Conservation (phyloP, 164 flowering plant genomes). For the Vitis riparia region DNA sequence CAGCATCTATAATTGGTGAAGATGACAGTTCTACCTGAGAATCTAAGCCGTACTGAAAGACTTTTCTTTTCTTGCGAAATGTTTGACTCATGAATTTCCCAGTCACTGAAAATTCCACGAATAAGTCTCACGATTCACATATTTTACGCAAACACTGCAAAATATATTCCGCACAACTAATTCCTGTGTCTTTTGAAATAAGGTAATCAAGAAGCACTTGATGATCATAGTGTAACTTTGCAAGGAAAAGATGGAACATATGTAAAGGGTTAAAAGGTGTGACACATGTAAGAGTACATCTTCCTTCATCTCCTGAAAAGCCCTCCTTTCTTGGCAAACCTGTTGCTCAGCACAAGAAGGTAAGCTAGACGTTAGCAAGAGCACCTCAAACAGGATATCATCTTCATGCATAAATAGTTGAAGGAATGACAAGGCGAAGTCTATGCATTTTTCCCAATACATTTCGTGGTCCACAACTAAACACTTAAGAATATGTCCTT, state of each 20-base stretch:
- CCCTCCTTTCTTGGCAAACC: slow-evolving; percentile 12
- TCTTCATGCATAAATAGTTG: slow-evolving; percentile 78
- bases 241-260: slow-evolving; percentile 76
- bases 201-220: slow-evolving; percentile 93
- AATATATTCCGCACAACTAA: slow-evolving; percentile 70
- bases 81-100: slow-evolving; percentile 16
- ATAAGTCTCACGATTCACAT: slow-evolving; percentile 51
- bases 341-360: slow-evolving; percentile 28
- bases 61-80: slow-evolving; percentile 51
- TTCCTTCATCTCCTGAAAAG: slow-evolving; percentile 29
- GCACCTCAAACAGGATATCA: slow-evolving; percentile 79
- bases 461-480: slow-evolving; percentile 20
- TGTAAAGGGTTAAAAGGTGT: slow-evolving; percentile 59
- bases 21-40: slow-evolving; percentile 14
- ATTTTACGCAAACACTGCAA: slow-evolving; percentile 74
- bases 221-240: slow-evolving; percentile 89
- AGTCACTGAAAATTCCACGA: slow-evolving; percentile 42
- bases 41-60: slow-evolving; percentile 15
- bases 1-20: slow-evolving; percentile 8
- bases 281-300: slow-evolving; percentile 44
- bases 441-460: slow-evolving; percentile 37
- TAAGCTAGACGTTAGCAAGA: slow-evolving; percentile 52
- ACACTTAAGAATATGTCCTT: slow-evolving; percentile 43
- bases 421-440: slow-evolving; percentile 61
- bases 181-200: slow-evolving; percentile 84